Base-by-base conservation (phyloP, 192 early-diverging fungal genomes). In the Podila verticillata region DNA sequence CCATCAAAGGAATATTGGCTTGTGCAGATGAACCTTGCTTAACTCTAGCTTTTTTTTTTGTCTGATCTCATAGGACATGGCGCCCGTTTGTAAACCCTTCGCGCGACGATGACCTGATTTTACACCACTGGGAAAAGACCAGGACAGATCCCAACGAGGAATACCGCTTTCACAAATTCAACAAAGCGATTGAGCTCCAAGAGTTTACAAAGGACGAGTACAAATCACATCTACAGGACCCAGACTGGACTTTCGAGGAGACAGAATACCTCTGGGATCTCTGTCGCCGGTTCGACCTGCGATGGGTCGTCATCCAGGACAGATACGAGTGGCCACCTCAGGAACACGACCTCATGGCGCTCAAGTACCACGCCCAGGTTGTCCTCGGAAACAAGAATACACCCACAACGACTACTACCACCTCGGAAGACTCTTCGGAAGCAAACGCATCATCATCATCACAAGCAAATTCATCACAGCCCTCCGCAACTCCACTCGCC, bases 121-220 rank as follows among this genome's bases (percentile, higher is more conserved):
- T 97, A 49, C 81, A 89, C 44, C 94, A 95, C 65, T 97, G 96
- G 96, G 83, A 88, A 34, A 93, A 93, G 57, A 90, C 89, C n/a
- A 88, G 70, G 66, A 90, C 93, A 39, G 79, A 90, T n/a, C 75
- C 69, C 30, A 73, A 69, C 29, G 51, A 72, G 82, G 94, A 92
- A 44, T 95, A 94, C 75, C 87, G 83, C 17, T 95, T 95, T 82
- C 86, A 92, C 48, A 90, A 89, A 57, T 95, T 91, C 83, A 95
- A 96, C 82, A 91, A 91, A 63, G 77, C 81, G 24, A 85, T 95
- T 61, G 85, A 92, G 24, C 72, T 96, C 0, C 84, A 87, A 12
- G 67, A 89, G 19, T 97, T 95, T 72, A 93, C 92, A 0, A 89
- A 93, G n/a, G 92, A 92, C 34, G 96, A 98, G 65, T 98, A 98